A percentile compares a stretch with the other conserved stretches of the same genome.
Evolutionary conservation across 805 yeast genomes (phyloP).

Genomic region (Candida khao-thaluensis): DNA sequence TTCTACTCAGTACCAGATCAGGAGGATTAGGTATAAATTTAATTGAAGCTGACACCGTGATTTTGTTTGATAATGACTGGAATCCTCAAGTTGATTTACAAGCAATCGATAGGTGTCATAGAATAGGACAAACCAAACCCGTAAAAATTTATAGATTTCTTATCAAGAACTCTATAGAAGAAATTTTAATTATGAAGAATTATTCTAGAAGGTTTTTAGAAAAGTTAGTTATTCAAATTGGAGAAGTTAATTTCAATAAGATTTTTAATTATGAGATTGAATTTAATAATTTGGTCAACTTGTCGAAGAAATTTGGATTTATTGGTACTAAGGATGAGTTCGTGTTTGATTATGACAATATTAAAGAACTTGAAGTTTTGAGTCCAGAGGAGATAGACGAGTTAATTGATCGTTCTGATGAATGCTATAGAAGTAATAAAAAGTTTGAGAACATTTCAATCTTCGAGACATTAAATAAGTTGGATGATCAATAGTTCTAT

Average conservation of each 20-base stretch:
- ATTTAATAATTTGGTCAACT: slow-evolving; percentile 21
- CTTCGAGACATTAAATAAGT: slow-evolving; percentile 38
- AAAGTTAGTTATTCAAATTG: slow-evolving; percentile 28
- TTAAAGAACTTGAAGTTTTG: slow-evolving; percentile 13
- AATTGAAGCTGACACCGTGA: slow-evolving; percentile 84
- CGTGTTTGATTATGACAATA: slow-evolving; percentile 10
- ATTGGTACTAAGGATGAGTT: slow-evolving; percentile 12
- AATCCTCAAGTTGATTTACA: slow-evolving; percentile 96
- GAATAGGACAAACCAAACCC: slow-evolving; percentile 88
- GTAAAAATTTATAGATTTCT: slow-evolving; percentile 80
- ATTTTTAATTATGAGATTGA: slow-evolving; percentile 21
- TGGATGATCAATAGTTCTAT: slow-evolving; percentile 25
- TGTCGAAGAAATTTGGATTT: slow-evolving; percentile 19
- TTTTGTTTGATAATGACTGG: slow-evolving; percentile 92
- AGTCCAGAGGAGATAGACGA: slow-evolving; percentile 42
- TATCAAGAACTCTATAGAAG: slow-evolving; percentile 78
- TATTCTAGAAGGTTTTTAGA: slow-evolving; percentile 65
- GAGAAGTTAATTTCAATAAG: slow-evolving; percentile 33
- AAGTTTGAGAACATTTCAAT: slow-evolving; percentile 30
- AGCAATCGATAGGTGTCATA: slow-evolving; percentile 93
- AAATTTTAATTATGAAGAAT: slow-evolving; percentile 73
- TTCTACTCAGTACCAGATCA: slow-evolving; percentile 84
- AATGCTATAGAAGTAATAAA: slow-evolving; percentile 25
- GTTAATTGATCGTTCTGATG: slow-evolving; percentile 34
- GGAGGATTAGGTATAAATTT: slow-evolving; percentile 93